Percentiles rank a stretch among this genome's conserved stretches.
phyloP scores from a whole-genome alignment of 2,329 filamentous ascomycete species.

The Lizonia empirigonia region DNA sequence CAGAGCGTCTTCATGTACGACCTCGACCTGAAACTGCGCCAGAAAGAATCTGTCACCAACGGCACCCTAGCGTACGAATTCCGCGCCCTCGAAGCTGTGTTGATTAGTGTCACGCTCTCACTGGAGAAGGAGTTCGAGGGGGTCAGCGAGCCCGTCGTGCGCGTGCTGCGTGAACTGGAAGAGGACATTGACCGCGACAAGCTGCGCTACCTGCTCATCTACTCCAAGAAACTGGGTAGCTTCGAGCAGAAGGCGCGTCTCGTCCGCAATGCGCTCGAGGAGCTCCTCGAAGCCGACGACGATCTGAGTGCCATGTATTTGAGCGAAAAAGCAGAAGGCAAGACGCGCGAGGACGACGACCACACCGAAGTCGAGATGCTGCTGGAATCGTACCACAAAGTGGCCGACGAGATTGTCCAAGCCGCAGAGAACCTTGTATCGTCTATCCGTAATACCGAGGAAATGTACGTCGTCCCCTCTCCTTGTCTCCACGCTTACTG shows the following conservation, averaged over 20 bases:
- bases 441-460: conserved; percentile 95
- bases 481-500: conserved; percentile 10
- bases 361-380: conserved; percentile 98
- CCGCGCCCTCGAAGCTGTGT: conserved; percentile 89
- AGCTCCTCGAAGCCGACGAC: conserved; percentile 93
- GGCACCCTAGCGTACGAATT: conserved; percentile 86
- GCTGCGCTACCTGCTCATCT: conserved; percentile 84
- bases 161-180: conserved; percentile 86
- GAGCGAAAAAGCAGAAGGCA: conserved; percentile 80
- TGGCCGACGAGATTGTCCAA: conserved; percentile 97
- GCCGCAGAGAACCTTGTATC: conserved; percentile 91
- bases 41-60: conserved; percentile 65
- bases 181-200: conserved; percentile 97
- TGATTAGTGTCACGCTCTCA: conserved; percentile 90
- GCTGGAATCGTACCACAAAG: conserved; percentile 95
- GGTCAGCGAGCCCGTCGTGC: conserved; percentile 88
- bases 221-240: conserved; percentile 93
- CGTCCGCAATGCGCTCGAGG: conserved; percentile 92
- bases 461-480: conserved; percentile 71
- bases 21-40: conserved; percentile 86
- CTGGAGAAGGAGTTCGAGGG: conserved; percentile 94
- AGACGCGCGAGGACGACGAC: conserved; percentile 76
- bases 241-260: conserved; percentile 97
- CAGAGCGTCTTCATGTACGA: conserved; percentile 99
- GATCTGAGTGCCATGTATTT: conserved; percentile 95